phyloP scores from a whole-genome alignment of 2,329 filamentous ascomycete genomes.

The Diaporthe ampelina region DNA sequence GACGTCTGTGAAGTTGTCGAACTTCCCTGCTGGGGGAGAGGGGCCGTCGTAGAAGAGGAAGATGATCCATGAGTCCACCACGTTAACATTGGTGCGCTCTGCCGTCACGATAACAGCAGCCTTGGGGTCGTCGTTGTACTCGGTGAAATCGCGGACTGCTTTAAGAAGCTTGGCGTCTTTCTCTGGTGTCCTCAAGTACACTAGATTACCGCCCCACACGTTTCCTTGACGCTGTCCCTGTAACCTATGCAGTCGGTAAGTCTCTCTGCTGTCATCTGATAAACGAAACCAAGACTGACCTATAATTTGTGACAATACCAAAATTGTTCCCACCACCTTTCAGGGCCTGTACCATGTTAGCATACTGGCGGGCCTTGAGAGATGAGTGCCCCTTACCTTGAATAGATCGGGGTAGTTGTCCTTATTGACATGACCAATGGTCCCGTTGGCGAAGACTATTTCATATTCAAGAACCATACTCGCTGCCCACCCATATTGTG shows the following conservation, averaged over 20 bases:
- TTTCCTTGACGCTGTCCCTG: constrained; percentile 23
- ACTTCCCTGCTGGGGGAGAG: constrained; percentile 15
- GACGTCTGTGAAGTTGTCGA: constrained; percentile 15
- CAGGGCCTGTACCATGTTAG: neutral
- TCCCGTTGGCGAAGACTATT: constrained; percentile 24
- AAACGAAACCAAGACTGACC: neutral
- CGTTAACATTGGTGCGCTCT: constrained; percentile 13
- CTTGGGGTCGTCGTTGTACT: constrained; percentile 14
- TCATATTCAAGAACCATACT: constrained; percentile 28
- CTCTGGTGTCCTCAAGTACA: constrained; percentile 21
- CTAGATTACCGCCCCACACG: constrained; percentile 25
- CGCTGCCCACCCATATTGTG: constrained; percentile 21
- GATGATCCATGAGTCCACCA: constrained; percentile 23
- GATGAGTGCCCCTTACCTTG: constrained; percentile 6
- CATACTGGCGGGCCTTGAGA: neutral
- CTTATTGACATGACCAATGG: neutral
- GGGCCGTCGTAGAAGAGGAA: constrained; percentile 24
- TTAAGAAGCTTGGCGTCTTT: constrained; percentile 12
- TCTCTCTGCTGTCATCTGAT: neutral
- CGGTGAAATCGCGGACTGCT: constrained; percentile 17
- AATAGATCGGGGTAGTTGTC: constrained; percentile 18
- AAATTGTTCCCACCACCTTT: constrained; percentile 26
- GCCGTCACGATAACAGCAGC: constrained; percentile 23
- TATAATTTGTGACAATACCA: constrained; percentile 8
- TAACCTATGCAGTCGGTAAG: neutral